Percentiles rank a stretch among this genome's conserved stretches.
Evolutionary conservation across 306 rosid genomes (phyloP).

Genomic region (Cicer arietinum): DNA sequence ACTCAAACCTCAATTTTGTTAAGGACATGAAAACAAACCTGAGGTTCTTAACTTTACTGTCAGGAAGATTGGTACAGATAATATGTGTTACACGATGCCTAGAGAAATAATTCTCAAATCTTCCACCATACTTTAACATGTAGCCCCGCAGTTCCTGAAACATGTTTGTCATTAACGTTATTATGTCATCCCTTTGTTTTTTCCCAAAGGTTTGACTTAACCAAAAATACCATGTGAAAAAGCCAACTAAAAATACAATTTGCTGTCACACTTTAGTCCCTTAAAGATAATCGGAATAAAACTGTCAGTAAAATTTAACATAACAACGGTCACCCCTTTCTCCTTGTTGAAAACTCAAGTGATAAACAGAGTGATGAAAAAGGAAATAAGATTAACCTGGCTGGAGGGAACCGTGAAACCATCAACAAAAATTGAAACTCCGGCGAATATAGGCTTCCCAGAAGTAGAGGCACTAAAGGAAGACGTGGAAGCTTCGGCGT

Average conservation of each 20-base stretch:
- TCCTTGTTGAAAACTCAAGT: constrained; percentile 14
- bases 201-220: background rate
- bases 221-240: background rate
- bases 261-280: background rate
- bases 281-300: background rate
- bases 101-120: constrained; percentile 89
- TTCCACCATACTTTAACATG: constrained; percentile 85
- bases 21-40: constrained; percentile 57
- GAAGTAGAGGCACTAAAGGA: constrained; percentile 46
- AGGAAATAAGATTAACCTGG: constrained; percentile 57
- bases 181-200: constrained; percentile 13
- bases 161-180: constrained; percentile 9
- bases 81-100: constrained; percentile 81
- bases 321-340: background rate
- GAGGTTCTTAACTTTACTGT: constrained; percentile 75
- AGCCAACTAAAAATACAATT: constrained; percentile 2
- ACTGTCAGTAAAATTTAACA: constrained; percentile 12
- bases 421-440: constrained; percentile 87
- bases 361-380: background rate
- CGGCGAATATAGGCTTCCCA: constrained; percentile 61
- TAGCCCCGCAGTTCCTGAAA: constrained; percentile 82
- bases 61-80: constrained; percentile 85
- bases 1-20: background rate
- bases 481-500: constrained; percentile 64
- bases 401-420: constrained; percentile 92